Evolutionary conservation across 176 grass and related monocot genomes (phyloP), one percentile per base, ranked within the genome.

Genomic region (Tillandsia fasciculata): DNA sequence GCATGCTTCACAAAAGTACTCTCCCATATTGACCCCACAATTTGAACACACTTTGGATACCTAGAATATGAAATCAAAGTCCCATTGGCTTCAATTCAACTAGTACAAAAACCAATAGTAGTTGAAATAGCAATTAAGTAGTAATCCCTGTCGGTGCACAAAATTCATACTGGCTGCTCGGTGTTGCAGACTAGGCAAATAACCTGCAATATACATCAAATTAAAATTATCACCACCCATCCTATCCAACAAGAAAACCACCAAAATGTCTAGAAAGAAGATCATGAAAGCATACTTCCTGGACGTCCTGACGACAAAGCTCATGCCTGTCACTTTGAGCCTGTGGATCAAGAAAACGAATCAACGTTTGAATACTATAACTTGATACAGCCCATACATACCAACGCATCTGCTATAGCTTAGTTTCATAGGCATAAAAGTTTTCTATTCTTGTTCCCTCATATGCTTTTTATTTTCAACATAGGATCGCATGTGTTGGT

Each of bases 11-110:
- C 94, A 99, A 59, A 82, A 99, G 78, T 99, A 99, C 68, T 99
- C 82, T 74, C 94, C 89, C 94, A 99, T 90, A 83, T 87, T 99
- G 69, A 93, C 84, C 68, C 89, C 94, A 74, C 94, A 99, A 56
- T 80, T 93, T 64, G 79, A 76, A 64, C 94, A 99, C n/a, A 84
- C 75, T 82, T 90, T 87, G 56, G 87, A 77, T 64, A 91, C 94
- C 94, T 99, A 54, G 68, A 50, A 52, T 76, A 71, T 2, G 82
- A 65, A 78, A 74, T 15, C 33, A 61, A 61, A 18, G 56, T 18
- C 56, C 10, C 17, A 61, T 22, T 20, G 22, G 68, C 17, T 10
- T 63, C 64, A 18, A 69, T 78, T 74, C 54, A 73, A 75, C 23
- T 78, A 29, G 56, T 5, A 52, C 15, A 23, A 77, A 64, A 59